Evolutionary conservation across 2,329 filamentous ascomycete species (phyloP).

Genomic region (Cercospora citrullina): DNA sequence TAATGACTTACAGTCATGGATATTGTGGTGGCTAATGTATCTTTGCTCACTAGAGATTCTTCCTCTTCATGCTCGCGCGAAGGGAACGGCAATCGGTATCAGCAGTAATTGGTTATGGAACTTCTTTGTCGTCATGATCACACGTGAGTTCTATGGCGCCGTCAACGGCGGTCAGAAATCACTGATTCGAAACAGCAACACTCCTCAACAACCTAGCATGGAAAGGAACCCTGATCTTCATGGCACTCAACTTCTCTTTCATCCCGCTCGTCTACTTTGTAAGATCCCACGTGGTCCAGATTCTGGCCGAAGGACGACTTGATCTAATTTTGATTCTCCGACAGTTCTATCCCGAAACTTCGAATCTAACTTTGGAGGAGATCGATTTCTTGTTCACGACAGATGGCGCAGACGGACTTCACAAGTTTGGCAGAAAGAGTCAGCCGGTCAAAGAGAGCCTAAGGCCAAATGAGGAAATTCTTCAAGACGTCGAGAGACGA

Average conservation of each 20-base stretch:
- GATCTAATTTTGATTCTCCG: background rate
- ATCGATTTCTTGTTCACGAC: conserved; percentile 47
- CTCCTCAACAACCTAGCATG: conserved; percentile 43
- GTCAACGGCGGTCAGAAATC: conserved; percentile 30
- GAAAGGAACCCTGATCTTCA: conserved; percentile 57
- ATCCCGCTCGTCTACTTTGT: conserved; percentile 51
- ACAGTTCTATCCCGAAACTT: conserved; percentile 42
- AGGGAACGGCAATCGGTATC: conserved; percentile 53
- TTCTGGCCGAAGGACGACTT: background rate
- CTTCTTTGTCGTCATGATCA: conserved; percentile 41
- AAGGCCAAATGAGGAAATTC: conserved; percentile 22
- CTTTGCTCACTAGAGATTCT: conserved; percentile 42
- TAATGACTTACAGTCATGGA: too few relatives aligned
- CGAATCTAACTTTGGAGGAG: conserved; percentile 47
- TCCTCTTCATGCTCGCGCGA: conserved; percentile 52
- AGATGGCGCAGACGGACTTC: conserved; percentile 31
- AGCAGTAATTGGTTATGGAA: conserved; percentile 53
- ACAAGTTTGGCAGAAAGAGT: conserved; percentile 24
- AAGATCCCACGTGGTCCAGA: background rate
- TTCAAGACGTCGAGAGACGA: conserved; percentile 20
- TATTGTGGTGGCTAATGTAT: too few relatives aligned
- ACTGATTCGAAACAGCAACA: conserved; percentile 9
- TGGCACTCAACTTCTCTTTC: conserved; percentile 50
- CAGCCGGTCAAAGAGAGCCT: conserved; percentile 33
- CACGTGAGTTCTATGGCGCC: conserved; percentile 29